These are phyloP conservation scores for Epichloe sylvatica DNA, from an alignment of 2,329 filamentous ascomycete genomes.

Conservation along the genomic window DNA sequence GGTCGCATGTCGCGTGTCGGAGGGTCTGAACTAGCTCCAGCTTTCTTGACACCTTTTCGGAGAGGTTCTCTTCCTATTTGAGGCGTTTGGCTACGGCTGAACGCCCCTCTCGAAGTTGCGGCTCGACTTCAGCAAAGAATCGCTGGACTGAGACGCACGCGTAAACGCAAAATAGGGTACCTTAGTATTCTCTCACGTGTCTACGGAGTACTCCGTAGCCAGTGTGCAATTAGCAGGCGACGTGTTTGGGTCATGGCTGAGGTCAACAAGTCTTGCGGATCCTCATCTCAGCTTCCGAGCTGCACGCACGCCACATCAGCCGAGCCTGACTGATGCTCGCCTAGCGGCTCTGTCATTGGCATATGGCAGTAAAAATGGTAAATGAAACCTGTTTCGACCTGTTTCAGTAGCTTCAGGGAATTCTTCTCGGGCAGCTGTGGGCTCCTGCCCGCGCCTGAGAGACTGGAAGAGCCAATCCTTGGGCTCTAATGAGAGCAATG, in stretches of 20 bases:
- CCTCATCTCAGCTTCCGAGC: background rate
- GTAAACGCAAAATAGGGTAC: background rate
- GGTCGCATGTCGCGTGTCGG: background rate
- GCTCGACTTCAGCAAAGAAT: background rate
- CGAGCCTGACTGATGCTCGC: background rate
- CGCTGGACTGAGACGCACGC: background rate
- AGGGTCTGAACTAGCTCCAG: background rate
- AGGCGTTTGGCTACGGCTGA: background rate
- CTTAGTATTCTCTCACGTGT: background rate
- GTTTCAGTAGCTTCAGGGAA: background rate
- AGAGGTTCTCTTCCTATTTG: no score
- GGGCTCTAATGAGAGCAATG: background rate
- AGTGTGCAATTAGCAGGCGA: background rate
- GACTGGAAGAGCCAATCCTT: background rate
- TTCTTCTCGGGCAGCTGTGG: background rate
- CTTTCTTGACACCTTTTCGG: background rate
- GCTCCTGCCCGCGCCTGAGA: background rate
- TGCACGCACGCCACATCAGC: slow-evolving; percentile 2
- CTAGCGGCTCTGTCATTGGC: background rate
- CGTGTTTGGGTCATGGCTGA: background rate
- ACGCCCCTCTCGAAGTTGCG: background rate
- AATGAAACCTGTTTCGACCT: background rate
- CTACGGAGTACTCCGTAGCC: no score
- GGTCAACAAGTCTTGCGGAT: background rate
- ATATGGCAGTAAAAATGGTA: background rate